Conservation (phyloP, 176 grass and related monocot species). For the maize (Zea mays) region DNA sequence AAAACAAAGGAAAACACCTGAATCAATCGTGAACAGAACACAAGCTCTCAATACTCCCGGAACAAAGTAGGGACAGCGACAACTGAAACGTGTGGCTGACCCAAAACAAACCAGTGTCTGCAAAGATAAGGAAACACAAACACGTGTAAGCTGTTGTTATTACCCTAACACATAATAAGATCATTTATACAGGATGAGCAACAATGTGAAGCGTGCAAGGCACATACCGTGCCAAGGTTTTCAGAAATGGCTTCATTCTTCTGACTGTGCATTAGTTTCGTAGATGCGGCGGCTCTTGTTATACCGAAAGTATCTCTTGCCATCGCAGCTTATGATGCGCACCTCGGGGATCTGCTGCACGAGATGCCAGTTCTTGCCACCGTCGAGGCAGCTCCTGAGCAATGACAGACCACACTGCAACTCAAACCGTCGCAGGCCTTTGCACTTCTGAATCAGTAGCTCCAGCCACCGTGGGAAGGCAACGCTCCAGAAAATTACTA, state of each 20-base stretch:
- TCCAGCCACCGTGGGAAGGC: conserved; percentile 72
- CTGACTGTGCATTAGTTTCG: conserved; percentile 64
- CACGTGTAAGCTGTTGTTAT: conserved; percentile 1
- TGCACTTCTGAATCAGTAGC: conserved; percentile 51
- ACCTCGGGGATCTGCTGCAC: conserved; percentile 72
- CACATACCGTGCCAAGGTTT: conserved; percentile 23
- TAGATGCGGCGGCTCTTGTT: conserved; percentile 58
- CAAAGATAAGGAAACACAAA: conserved; percentile 18
- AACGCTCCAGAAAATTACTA: conserved; percentile 75
- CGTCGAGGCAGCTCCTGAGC: conserved; percentile 67
- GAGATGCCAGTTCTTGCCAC: conserved; percentile 74
- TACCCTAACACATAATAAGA: neutral
- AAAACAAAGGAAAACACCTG: conserved; percentile 13
- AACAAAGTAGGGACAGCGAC: neutral
- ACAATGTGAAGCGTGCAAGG: conserved; percentile 3
- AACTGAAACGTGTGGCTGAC: conserved; percentile 19
- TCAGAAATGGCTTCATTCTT: conserved; percentile 53
- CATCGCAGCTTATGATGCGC: conserved; percentile 49
- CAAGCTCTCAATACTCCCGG: conserved; percentile 10
- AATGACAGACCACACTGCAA: conserved; percentile 61
- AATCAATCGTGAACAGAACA: conserved; percentile 11
- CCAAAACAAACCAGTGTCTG: conserved; percentile 34
- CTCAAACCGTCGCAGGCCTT: conserved; percentile 51
- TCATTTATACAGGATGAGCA: conserved; percentile 19
- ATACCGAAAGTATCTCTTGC: conserved; percentile 62